A percentile compares a stretch with the other conserved stretches of the same genome.
phyloP scores from a whole-genome alignment of 1,284 basidiomycete genomes.

The Wolfiporia cocos region DNA sequence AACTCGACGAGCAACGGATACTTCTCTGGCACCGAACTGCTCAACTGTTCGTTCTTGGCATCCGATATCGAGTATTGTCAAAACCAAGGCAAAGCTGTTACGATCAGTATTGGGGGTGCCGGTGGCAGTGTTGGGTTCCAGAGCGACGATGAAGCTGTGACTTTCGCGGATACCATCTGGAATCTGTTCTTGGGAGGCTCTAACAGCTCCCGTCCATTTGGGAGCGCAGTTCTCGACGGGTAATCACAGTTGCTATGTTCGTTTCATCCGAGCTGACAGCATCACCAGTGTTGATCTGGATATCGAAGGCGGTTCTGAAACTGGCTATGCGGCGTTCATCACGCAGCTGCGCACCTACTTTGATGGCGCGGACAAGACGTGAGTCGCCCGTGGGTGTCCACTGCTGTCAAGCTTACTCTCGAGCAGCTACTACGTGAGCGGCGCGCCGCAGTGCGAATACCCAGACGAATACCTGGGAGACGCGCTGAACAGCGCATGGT shows the following conservation, averaged over 20 bases:
- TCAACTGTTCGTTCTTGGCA: slow-evolving; percentile 48
- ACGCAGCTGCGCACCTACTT: slow-evolving; percentile 48
- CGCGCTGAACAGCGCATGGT: slow-evolving; percentile 44
- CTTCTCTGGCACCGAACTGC: slow-evolving; percentile 51
- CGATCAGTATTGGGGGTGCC: slow-evolving; percentile 29
- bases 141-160: slow-evolving; percentile 43
- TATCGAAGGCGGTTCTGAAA: slow-evolving; percentile 56
- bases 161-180: slow-evolving; percentile 58
- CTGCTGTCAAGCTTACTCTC: not conserved
- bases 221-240: slow-evolving; percentile 59
- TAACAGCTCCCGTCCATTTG: slow-evolving; percentile 55
- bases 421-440: slow-evolving; percentile 54
- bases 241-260: slow-evolving; percentile 22
- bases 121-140: slow-evolving; percentile 42
- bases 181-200: slow-evolving; percentile 55
- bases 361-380: slow-evolving; percentile 48
- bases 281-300: slow-evolving; percentile 53
- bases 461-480: slow-evolving; percentile 48
- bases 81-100: slow-evolving; percentile 56
- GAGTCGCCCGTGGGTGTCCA: slow-evolving; percentile 11
- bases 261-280: not conserved
- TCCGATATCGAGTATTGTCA: slow-evolving; percentile 54
- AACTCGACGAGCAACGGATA: slow-evolving; percentile 47
- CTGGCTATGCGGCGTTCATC: slow-evolving; percentile 52
- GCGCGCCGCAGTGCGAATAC: slow-evolving; percentile 48